Evolutionary conservation across 2,329 filamentous ascomycete species (phyloP), one percentile per base, ranked within the genome.

Genomic region (Colletotrichum cereale): DNA sequence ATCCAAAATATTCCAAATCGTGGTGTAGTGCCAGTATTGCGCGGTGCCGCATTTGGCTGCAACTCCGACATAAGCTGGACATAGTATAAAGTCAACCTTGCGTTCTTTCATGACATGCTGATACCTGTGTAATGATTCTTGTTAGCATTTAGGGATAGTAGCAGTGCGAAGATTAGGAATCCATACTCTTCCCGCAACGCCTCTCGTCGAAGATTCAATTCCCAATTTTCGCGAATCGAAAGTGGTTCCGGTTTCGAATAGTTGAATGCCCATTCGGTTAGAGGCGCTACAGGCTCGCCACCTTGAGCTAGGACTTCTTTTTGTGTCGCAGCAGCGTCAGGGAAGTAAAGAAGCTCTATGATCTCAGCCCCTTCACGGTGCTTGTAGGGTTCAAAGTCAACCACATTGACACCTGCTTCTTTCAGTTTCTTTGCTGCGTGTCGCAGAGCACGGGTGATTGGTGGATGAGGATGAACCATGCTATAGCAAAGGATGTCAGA

Each of bases 81-180:
- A 78, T 18, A 79, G 73, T 12, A 79, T 75, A 38, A 78, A 74
- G 52, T 79, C 77, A 1, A 79, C 71, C 14, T 74, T 76, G 3
- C 75, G 65, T 12, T 75, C 71, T 34, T 73, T 74, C 75, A 76
- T 75, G 12, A 74, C 65, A 48, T 66, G 70, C 31, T 69, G 67
- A 57, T 72, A 74, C 21, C 53, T 60, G 62, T 62, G 63, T 53
- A 63, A 34, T 40, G 0, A 38, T 8, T 21, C 2, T 1, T 34
- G 38, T 68, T 36, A 70, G 53, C 5, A 18, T 7, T 5, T 4
- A 14, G 2, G 14, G 0, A 0, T 10, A 76, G 80, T 75, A 53
- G 84, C 2, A 80, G 52, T 85, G 81, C 74, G 78, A 80, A 42
- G 84, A 83, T 7, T 77, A 77, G 6, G 81, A 82, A 52, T 82